Base-by-base conservation (phyloP, 257 asterid species). In the Plectranthus barbatus region DNA sequence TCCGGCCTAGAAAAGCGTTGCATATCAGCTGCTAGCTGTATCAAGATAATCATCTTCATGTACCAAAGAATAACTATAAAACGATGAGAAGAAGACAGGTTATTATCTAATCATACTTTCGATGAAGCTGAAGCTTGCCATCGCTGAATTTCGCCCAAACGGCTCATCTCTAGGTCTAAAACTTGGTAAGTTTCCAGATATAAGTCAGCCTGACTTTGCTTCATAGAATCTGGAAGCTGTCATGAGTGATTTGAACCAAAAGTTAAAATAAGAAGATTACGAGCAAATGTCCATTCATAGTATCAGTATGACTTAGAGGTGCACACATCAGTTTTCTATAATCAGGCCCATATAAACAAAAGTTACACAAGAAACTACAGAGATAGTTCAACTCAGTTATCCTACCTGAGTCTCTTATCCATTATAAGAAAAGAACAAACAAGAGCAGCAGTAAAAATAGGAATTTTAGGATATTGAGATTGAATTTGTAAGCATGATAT, bases 1-100 rank as follows among this genome's bases (percentile, higher is more conserved):
- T 93, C 99, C 2, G 96, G 97, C 86, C 99, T 85, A 40, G 99
- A 93, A 81, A 90, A 93, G 23, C 99, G 94, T 72, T 93, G 97
- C 97, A 90, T 93, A 62, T 90, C 99, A 64, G 95, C 95, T 66
- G 99, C 99, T 62, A 90, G 83, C 99, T 89, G 96, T 73, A 77
- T 69, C 72, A 68, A 66, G 72, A 77, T 51, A 74, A 74, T 60
- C 49, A 50, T 58, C 62, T 57, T 53, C 58, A 70, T 64, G 69
- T 60, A 73, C 64, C 60, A 60, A 59, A 31, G 42, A 39, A 68
- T 15, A 67, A 52, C 29, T 21, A 54, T 44, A 45, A 59, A 40
- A 53, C 23, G 2, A 37, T 33, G 56, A 24, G 11, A 64, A 66
- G 34, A 53, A 36, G 45, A 62, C 46, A 57, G 60, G 54, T 58